Percentiles rank a stretch among this genome's conserved stretches.
phyloP scores from a whole-genome alignment of 805 yeast species.

The Zygotorulaspora danielsina region DNA sequence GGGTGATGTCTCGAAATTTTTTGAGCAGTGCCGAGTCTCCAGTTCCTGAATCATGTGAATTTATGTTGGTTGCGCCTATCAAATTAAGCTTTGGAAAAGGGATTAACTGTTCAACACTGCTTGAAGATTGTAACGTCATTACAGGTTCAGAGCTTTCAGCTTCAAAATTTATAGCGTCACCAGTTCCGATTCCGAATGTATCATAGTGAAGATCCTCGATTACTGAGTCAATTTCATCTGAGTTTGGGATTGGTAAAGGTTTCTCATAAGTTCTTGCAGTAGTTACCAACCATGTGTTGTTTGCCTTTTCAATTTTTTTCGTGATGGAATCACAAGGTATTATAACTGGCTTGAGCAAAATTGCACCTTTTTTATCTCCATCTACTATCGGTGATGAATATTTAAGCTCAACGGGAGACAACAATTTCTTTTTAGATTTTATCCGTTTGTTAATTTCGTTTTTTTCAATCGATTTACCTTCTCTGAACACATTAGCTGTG shows the following conservation, averaged over 20 bases:
- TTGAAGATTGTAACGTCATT: slow-evolving; percentile 4
- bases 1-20: slow-evolving; percentile 4
- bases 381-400: slow-evolving; percentile 10
- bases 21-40: slow-evolving; percentile 4
- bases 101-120: slow-evolving; percentile 3
- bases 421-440: slow-evolving; percentile 18
- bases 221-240: slow-evolving; percentile 12
- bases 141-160: background rate
- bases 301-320: slow-evolving; percentile 20
- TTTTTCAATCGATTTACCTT: slow-evolving; percentile 1
- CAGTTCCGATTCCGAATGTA: slow-evolving; percentile 7
- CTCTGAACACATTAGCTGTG: slow-evolving; percentile 2
- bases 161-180: slow-evolving; percentile 4
- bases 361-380: background rate
- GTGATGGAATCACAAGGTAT: slow-evolving; percentile 13
- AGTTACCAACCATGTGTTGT: slow-evolving; percentile 24
- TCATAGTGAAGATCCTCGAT: slow-evolving; percentile 12
- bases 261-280: slow-evolving; percentile 23
- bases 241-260: slow-evolving; percentile 21
- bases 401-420: slow-evolving; percentile 24
- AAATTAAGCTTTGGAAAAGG: slow-evolving; percentile 12
- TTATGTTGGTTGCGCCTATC: slow-evolving; percentile 2
- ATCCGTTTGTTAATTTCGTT: slow-evolving; percentile 2
- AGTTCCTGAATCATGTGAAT: slow-evolving; percentile 1
- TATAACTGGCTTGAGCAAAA: slow-evolving; percentile 10